phyloP scores from a whole-genome alignment of 2,329 filamentous ascomycete genomes.

The Trichoderma pleuroti region DNA sequence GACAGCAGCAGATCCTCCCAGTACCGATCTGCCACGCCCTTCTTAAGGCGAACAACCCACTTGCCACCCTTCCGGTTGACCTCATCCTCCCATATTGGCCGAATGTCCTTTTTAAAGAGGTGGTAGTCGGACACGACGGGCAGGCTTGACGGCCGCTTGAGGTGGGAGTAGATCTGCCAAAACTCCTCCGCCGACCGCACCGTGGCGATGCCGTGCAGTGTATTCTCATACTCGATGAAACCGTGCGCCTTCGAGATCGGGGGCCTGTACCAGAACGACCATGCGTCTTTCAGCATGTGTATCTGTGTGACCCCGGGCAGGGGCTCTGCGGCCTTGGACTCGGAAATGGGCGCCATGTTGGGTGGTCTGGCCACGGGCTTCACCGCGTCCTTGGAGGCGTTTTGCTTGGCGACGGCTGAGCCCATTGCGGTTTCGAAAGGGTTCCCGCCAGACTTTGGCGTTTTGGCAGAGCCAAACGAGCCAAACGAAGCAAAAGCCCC shows the following conservation, averaged over 20 bases:
- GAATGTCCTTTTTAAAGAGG: conserved; percentile 93
- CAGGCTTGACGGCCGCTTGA: conserved; percentile 82
- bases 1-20: conserved; percentile 94
- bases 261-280: conserved; percentile 96
- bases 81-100: conserved; percentile 97
- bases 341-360: conserved; percentile 46
- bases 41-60: conserved; percentile 96
- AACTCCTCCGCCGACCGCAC: conserved; percentile 86
- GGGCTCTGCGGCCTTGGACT: conserved; percentile 32
- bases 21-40: conserved; percentile 92
- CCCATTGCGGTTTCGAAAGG: conserved; percentile 73
- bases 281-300: conserved; percentile 71
- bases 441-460: conserved; percentile 78
- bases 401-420: conserved; percentile 34
- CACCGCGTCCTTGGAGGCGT: conserved; percentile 31
- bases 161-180: conserved; percentile 81
- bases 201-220: conserved; percentile 78
- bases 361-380: conserved; percentile 31
- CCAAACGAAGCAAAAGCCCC: conserved; percentile 84
- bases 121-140: conserved; percentile 97
- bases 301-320: conserved; percentile 42
- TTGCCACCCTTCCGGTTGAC: conserved; percentile 95
- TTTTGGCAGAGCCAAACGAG: conserved; percentile 68
- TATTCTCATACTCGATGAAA: conserved; percentile 91
- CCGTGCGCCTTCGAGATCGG: conserved; percentile 93